A percentile compares a stretch with the other conserved stretches of the same genome.
Conservation (phyloP, 129 eudicot genomes). For the Artemisia tridentata region DNA sequence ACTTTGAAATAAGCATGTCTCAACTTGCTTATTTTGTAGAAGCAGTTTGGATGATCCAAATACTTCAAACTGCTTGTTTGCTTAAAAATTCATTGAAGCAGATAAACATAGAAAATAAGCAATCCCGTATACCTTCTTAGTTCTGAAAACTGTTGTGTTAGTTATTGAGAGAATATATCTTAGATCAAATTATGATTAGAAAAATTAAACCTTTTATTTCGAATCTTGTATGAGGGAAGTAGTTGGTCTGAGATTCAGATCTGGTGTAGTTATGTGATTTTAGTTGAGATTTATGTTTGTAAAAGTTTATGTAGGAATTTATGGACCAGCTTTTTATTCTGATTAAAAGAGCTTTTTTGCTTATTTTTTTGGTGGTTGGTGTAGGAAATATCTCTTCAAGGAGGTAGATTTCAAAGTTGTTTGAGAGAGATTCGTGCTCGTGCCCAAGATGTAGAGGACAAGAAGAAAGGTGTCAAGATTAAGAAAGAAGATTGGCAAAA, state of each 20-base stretch:
- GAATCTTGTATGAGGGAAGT: too few relatives aligned
- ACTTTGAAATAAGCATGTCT: too few relatives aligned
- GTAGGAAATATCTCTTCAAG: slow-evolving; percentile 92
- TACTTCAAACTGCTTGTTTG: too few relatives aligned
- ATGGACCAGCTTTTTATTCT: neutral
- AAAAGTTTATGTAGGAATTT: neutral
- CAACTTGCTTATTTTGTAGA: too few relatives aligned
- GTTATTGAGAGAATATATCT: neutral
- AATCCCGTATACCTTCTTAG: neutral
- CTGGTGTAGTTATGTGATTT: too few relatives aligned
- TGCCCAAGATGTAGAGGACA: slow-evolving; percentile 84
- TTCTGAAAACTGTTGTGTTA: too few relatives aligned
- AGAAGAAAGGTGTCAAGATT: slow-evolving; percentile 75
- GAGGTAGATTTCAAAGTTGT: slow-evolving; percentile 87
- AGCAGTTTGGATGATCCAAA: too few relatives aligned
- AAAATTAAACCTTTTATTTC: too few relatives aligned
- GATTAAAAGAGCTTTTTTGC: slow-evolving; percentile 15
- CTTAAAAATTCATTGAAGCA: too few relatives aligned
- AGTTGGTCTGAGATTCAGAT: too few relatives aligned
- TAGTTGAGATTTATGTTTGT: too few relatives aligned
- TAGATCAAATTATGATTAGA: neutral
- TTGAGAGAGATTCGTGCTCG: slow-evolving; percentile 87
- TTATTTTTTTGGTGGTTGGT: slow-evolving; percentile 31
- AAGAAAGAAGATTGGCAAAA: slow-evolving; percentile 84
- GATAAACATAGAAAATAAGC: too few relatives aligned